Evolutionary conservation across 1,139 yeast species (phyloP), one percentile per base, ranked within the genome.

Genomic region (Suhomyces panamericanus): DNA sequence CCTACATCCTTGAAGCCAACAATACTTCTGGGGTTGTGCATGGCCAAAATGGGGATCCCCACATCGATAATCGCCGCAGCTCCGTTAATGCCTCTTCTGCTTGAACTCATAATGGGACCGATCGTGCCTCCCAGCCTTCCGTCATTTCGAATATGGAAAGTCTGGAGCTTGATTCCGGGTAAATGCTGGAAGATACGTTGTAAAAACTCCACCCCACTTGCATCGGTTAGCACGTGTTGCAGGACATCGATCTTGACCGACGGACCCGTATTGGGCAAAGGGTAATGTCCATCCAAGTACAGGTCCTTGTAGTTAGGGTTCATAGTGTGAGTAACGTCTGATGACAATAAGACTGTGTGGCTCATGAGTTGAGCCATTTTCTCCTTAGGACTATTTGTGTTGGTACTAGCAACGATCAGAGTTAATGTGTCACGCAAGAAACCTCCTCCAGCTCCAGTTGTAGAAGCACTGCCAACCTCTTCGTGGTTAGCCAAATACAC

Each of bases 311-410:
- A 74, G 53, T 73, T 73, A n/a, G 79, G 79, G 51, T 74, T 74
- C 32, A 73, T 53, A 17, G 71, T 67, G 51, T 74, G 79, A n/a
- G 69, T 73, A 14, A 74, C 78, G 49, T 74, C 79, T 0, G 78
- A 75, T 0, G 77, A 72, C 35, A 74, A 59, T 32, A 73, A 57
- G 20, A 73, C 55, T 7, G 75, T 49, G 33, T 52, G 43, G 10
- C 42, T 44, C 26, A 50, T 46, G 10, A 53, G 47, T 22, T 47
- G 49, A 11, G 49, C 44, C 26, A 54, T 32, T 6, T 41, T 38
- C 34, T 49, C 54, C 4, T 35, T 32, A 3, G 46, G 42, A 8
- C 35, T 41, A 14, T 27, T 12, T 3, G 35, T 16, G 2, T 27
- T 15, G 9, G 17, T 20, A 4, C 52, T 41, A 9, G 43, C 41